Evolutionary conservation across 192 early-diverging fungal species (phyloP), one percentile per base, ranked within the genome.

Genomic region (Phlyctochytrium arcticum): DNA sequence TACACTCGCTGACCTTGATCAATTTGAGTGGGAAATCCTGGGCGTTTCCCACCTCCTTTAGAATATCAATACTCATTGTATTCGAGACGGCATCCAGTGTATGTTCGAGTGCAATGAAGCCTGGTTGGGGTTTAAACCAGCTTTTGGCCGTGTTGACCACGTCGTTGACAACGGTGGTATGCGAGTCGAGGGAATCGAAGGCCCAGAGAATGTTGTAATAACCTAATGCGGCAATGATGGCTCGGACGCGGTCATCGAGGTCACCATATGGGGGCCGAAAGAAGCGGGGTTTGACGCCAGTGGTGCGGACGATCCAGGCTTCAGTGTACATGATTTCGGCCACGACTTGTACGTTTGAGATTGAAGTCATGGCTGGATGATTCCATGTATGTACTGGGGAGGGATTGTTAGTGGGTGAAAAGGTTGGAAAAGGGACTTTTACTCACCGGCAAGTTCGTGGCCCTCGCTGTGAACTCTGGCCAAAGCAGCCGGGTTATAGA

Each of bases 211-310:
- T 64, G 36, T 39, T 53, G 29, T 51, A 44, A 48, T 68, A 66
- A 12, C 75, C 87, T 61, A 92, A 57, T 48, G 87, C 79, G 12
- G 57, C 42, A 12, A 77, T 71, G 31, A 91, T 87, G 56, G 63
- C 72, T 17, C 90, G 81, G n/a, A 90, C 80, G 51, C 87, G 85
- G 66, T 90, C 83, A 64, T 90, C 88, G 34, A 87, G 69, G 19
- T 91, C 88, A 7, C 88, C 88, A 53, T 85, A 85, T 19, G 88
- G 84, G 19, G 86, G 86, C 12, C 88, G 80, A 73, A 76, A 83
- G 67, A 83, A 82, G 36, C 64, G 47, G 48, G 83, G 77, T 47
- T 63, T 54, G 9, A 75, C 65, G 27, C 78, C 78, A 46, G 71
- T 80, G 24, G 60, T 59, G 6, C 66, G 37, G 54, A 62, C 58